These are phyloP conservation scores for Anthostomella pinea DNA, from an alignment of 2,329 filamentous ascomycete genomes.

Conservation along the genomic window DNA sequence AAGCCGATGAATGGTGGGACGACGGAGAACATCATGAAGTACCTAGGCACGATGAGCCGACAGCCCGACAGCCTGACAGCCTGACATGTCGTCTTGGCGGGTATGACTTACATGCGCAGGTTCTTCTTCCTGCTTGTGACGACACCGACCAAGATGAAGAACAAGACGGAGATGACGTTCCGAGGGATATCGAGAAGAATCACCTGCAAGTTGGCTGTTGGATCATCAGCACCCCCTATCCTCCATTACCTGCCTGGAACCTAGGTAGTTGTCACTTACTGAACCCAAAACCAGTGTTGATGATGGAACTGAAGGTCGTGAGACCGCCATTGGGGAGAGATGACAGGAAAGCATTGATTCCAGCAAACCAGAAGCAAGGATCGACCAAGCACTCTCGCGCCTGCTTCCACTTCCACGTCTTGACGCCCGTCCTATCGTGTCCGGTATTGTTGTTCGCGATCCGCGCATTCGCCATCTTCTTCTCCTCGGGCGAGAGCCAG, in stretches of 20 bases:
- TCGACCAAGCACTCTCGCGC: constrained; percentile 34
- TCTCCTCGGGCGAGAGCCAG: constrained; percentile 36
- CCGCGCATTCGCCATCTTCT: constrained; percentile 35
- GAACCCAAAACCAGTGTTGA: constrained; percentile 36
- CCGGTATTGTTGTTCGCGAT: constrained; percentile 37
- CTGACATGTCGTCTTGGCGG: no score
- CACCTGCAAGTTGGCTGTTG: constrained; percentile 34
- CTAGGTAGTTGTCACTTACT: constrained; percentile 21
- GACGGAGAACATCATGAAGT: constrained; percentile 37
- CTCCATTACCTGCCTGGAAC: background rate
- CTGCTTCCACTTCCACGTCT: constrained; percentile 38
- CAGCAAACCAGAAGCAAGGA: constrained; percentile 37
- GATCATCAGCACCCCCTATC: no score
- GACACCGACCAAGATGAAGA: constrained; percentile 35
- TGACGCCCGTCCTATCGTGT: constrained; percentile 36
- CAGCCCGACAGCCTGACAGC: no score
- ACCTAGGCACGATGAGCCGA: constrained; percentile 18
- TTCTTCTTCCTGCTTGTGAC: constrained; percentile 33
- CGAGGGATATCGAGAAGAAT: constrained; percentile 36
- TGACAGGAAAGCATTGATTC: constrained; percentile 35
- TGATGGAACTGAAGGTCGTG: constrained; percentile 34
- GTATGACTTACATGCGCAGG: constrained; percentile 31
- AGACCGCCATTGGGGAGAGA: constrained; percentile 37
- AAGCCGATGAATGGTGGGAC: constrained; percentile 36
- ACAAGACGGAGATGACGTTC: constrained; percentile 33